Percentiles rank a stretch among this genome's conserved stretches.
These are phyloP conservation scores for Lagerstroemia speciosa DNA, from an alignment of 345 rosid species.

Conservation along the genomic window DNA sequence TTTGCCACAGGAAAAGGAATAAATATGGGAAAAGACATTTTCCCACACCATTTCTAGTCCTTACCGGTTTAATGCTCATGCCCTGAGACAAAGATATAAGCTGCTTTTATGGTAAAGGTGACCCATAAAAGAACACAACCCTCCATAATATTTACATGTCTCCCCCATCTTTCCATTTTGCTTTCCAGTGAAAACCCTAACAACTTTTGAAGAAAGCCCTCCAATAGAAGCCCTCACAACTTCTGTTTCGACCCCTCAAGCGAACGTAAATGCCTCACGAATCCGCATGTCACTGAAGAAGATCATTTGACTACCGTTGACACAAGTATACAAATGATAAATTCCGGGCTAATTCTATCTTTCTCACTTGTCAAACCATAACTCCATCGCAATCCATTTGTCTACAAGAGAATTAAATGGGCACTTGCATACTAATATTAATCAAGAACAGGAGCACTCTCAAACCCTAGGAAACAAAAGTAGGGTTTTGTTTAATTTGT, in stretches of 20 bases:
- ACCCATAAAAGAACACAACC: neutral
- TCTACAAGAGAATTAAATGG: neutral
- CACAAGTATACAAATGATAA: too few species aligned
- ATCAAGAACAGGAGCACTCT: neutral
- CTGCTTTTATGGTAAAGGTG: neutral
- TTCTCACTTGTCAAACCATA: neutral
- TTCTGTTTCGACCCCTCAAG: too few species aligned
- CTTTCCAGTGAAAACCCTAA: neutral
- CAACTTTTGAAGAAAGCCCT: neutral
- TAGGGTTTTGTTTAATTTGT: neutral
- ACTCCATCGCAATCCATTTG: neutral
- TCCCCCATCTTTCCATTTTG: neutral
- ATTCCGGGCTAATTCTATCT: too few species aligned
- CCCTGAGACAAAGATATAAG: conserved; percentile 3
- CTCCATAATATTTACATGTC: neutral
- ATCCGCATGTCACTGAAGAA: too few species aligned
- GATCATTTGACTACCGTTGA: too few species aligned
- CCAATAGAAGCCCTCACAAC: neutral
- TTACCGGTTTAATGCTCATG: neutral
- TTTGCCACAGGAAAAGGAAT: neutral
- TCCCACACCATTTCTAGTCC: neutral
- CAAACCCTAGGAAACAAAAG: neutral
- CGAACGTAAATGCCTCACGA: too few species aligned
- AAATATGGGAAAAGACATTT: neutral
- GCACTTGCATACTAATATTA: neutral